A percentile compares a stretch with the other conserved stretches of the same genome.
Conservation (phyloP, 331 rosid species). For the Malus hybrid region DNA sequence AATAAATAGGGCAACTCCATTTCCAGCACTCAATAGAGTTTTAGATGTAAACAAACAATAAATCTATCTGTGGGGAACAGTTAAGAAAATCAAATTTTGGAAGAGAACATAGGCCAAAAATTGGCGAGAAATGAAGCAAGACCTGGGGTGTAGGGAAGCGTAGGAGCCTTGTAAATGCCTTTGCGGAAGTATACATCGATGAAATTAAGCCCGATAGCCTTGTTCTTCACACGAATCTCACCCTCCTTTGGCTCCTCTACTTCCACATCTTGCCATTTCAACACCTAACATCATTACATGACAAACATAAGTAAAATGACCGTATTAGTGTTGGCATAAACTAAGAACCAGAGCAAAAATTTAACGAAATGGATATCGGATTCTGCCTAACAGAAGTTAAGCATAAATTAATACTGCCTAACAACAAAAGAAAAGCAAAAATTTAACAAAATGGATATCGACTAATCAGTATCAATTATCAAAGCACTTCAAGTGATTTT, state of each 20-base stretch:
- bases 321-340: neutral
- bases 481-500: no score
- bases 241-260: constrained; percentile 76
- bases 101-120: neutral
- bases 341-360: no score
- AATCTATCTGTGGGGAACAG: neutral
- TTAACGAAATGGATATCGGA: neutral
- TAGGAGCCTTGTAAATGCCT: constrained; percentile 59
- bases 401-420: no score
- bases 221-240: constrained; percentile 65
- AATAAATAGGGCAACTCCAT: neutral
- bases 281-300: constrained; percentile 37
- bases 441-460: neutral
- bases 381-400: no score
- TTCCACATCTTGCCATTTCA: constrained; percentile 89
- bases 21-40: neutral
- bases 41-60: neutral
- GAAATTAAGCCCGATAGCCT: constrained; percentile 75
- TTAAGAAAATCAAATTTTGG: no score
- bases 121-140: neutral
- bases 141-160: constrained; percentile 79
- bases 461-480: neutral
- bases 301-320: neutral
- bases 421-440: no score
- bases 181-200: constrained; percentile 80